Evolutionary conservation across 371 early-diverging fungal genomes (phyloP), one percentile per base, ranked within the genome.

Genomic region (Syncephalastrum racemosum): DNA sequence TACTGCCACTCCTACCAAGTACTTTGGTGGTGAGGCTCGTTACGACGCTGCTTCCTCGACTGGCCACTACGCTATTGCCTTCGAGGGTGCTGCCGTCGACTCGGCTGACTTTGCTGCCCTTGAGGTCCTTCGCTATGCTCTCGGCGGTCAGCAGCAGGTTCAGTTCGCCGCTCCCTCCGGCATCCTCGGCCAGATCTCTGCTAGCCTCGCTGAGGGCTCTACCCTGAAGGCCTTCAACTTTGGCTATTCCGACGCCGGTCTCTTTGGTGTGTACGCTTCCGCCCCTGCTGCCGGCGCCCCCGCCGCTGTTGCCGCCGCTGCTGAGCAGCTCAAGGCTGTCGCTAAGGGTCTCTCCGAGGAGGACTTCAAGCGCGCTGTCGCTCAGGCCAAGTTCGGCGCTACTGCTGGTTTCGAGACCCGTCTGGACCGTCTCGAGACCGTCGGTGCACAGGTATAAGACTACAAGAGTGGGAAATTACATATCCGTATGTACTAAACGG

Each of bases 191-290:
- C 77, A 81, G 55, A 78, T 87, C 42, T 84, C 91, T 51, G 70
- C 82, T 63, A 75, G 81, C 71, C 67, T 80, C 27, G 67, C 72
- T 36, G 57, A 69, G 50, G 81, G 73, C 61, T 71, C 87, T 53
- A 47, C 73, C 39, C 79, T 91, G 19, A 71, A 84, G 64, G 87
- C 95, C 44, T 95, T 98, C 81, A 86, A 89, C 75, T 73, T 85
- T 55, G 81, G 89, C 25, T 96, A 96, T 85, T 88, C 94, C 19
- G 97, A 96, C 77, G 91, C 96, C 55, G 95, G 94, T 62, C 82
- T 98, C 53, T 87, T 97, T 64, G 98, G 96, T 61, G 72, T 97
- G 58, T 77, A 88, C 53, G 83, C 88, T 27, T 75, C 86, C 44
- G 85, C 89, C 44, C 83, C 89, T 27, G 63, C 80, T 40, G 63